Conservation (phyloP, 2,329 filamentous ascomycete genomes). For the Onygenales sp. region DNA sequence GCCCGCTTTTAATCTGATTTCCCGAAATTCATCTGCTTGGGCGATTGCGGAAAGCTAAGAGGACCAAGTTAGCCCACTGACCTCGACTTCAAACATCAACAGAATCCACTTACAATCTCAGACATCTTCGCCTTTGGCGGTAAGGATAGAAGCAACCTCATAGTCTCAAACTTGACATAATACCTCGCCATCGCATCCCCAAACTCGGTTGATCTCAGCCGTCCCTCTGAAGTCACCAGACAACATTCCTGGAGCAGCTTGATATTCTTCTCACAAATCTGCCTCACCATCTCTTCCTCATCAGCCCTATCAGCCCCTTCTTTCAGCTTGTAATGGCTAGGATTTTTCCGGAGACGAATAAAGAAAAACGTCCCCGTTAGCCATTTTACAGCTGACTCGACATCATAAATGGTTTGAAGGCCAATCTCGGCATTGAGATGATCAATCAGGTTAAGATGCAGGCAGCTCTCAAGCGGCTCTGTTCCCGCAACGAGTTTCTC, state of each 20-base stretch:
- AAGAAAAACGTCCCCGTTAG: slow-evolving; percentile 68
- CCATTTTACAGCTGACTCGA: slow-evolving; percentile 61
- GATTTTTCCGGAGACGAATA: slow-evolving; percentile 63
- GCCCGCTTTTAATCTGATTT: slow-evolving; percentile 58
- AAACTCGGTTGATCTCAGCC: slow-evolving; percentile 58
- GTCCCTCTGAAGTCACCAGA: slow-evolving; percentile 43
- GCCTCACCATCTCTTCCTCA: slow-evolving; percentile 56
- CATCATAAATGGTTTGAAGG: slow-evolving; percentile 59
- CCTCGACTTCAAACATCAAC: not conserved
- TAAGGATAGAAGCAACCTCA: slow-evolving; percentile 59
- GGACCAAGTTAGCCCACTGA: not conserved
- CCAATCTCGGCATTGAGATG: slow-evolving; percentile 79
- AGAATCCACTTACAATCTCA: slow-evolving; percentile 51
- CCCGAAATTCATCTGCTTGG: slow-evolving; percentile 62
- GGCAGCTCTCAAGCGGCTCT: slow-evolving; percentile 64
- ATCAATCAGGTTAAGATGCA: slow-evolving; percentile 71
- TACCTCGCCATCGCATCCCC: slow-evolving; percentile 76
- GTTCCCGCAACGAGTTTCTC: slow-evolving; percentile 64
- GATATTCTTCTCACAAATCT: slow-evolving; percentile 63
- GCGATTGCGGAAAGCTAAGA: slow-evolving; percentile 55
- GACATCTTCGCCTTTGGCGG: slow-evolving; percentile 52
- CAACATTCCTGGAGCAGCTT: slow-evolving; percentile 51
- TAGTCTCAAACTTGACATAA: slow-evolving; percentile 70
- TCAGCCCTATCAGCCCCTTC: slow-evolving; percentile 40
- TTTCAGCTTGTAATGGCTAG: slow-evolving; percentile 58